phyloP scores from a whole-genome alignment of 1,284 basidiomycete species.

The Serendipita sp. region DNA sequence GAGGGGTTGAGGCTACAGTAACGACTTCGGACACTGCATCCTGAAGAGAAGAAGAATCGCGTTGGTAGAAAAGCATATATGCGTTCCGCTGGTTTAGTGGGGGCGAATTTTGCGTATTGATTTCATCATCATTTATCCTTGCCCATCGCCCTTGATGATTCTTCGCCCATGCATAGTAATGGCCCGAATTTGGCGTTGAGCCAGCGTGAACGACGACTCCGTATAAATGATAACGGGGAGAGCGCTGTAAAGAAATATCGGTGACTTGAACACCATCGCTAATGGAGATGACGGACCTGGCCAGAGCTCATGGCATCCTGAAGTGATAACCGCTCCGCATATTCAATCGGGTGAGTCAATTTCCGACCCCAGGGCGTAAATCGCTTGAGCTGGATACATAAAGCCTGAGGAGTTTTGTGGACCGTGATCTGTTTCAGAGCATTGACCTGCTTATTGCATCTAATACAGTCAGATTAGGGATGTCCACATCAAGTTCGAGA shows the following conservation, averaged over 20 bases:
- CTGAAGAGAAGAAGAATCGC: constrained; percentile 29
- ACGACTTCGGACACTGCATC: not conserved
- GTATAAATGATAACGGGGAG: constrained; percentile 76
- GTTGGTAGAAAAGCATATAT: constrained; percentile 87
- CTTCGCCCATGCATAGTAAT: constrained; percentile 86
- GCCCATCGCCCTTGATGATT: constrained; percentile 64
- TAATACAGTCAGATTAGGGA: constrained; percentile 20
- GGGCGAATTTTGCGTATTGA: constrained; percentile 20
- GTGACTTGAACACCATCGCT: constrained; percentile 3
- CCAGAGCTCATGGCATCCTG: constrained; percentile 74
- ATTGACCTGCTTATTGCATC: constrained; percentile 77
- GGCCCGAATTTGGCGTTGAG: constrained; percentile 84
- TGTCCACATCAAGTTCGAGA: constrained; percentile 14
- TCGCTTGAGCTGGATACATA: constrained; percentile 94
- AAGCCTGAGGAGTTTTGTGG: constrained; percentile 74
- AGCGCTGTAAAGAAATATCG: constrained; percentile 10
- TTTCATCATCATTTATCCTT: constrained; percentile 81
- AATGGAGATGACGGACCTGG: constrained; percentile 22
- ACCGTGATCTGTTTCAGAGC: constrained; percentile 84
- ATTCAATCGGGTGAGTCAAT: constrained; percentile 63
- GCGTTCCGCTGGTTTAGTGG: constrained; percentile 65
- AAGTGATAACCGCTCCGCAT: constrained; percentile 67
- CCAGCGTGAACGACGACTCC: constrained; percentile 92
- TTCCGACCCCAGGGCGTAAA: constrained; percentile 86
- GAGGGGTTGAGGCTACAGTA: not conserved